These are phyloP conservation scores for Microcyclosporella mali DNA, from an alignment of 2,329 filamentous ascomycete genomes.

Conservation along the genomic window DNA sequence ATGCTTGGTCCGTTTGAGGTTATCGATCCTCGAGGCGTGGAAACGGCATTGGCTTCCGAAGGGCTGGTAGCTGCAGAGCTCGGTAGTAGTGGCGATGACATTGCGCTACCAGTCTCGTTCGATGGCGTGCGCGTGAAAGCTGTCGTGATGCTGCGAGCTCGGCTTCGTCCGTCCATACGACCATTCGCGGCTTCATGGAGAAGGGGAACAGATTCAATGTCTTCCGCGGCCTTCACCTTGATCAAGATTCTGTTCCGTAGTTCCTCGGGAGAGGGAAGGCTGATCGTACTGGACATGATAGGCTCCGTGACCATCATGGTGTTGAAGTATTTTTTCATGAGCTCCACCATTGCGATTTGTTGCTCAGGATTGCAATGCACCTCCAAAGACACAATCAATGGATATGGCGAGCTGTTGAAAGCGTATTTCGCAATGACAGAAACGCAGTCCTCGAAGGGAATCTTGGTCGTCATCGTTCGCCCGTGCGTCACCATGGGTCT, in stretches of 20 bases:
- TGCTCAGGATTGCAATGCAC: constrained; percentile 83
- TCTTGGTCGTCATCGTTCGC: constrained; percentile 77
- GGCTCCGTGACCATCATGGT: constrained; percentile 71
- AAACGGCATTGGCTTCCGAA: constrained; percentile 41
- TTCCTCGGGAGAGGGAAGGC: constrained; percentile 78
- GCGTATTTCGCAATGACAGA: constrained; percentile 91
- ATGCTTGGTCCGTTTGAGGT: constrained; percentile 52
- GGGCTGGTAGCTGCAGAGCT: constrained; percentile 49
- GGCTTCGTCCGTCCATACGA: constrained; percentile 32
- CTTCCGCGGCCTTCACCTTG: constrained; percentile 81
- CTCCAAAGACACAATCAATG: constrained; percentile 89
- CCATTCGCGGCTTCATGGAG: constrained; percentile 31
- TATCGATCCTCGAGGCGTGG: constrained; percentile 49
- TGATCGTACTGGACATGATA: constrained; percentile 59
- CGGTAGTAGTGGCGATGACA: constrained; percentile 44
- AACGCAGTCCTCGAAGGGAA: constrained; percentile 87
- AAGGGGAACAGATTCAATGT: constrained; percentile 38
- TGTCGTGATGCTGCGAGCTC: constrained; percentile 67
- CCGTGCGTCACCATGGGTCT: constrained; percentile 88
- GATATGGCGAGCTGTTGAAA: constrained; percentile 79
- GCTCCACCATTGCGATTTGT: constrained; percentile 80
- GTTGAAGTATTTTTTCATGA: constrained; percentile 79
- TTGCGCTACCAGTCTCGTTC: constrained; percentile 52
- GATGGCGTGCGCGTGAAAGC: constrained; percentile 60
- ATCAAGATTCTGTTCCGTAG: constrained; percentile 78